Percentiles rank a stretch among this genome's conserved stretches.
Evolutionary conservation across 2,329 filamentous ascomycete genomes (phyloP).

Genomic region (Paraphaeosphaeria minitans): DNA sequence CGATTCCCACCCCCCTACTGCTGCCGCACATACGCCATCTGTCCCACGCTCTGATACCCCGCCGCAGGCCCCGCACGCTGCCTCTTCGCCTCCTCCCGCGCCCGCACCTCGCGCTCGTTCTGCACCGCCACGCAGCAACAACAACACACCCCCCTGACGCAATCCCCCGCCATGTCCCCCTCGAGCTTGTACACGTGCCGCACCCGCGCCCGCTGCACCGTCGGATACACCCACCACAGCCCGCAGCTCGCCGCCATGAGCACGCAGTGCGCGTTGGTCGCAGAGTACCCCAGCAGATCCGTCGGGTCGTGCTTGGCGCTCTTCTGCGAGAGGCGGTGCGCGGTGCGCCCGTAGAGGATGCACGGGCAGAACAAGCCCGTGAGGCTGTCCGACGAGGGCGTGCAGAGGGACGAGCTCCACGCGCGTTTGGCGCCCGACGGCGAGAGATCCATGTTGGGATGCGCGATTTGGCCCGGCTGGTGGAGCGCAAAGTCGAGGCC

Average conservation of each 20-base stretch:
- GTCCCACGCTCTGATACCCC: constrained; percentile 34
- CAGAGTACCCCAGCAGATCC: constrained; percentile 45
- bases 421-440: constrained; percentile 19
- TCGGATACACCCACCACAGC: constrained; percentile 46
- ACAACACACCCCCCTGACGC: constrained; percentile 47
- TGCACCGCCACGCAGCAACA: constrained; percentile 50
- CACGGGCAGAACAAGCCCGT: constrained; percentile 52
- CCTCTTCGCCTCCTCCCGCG: constrained; percentile 49
- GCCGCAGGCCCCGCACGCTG: constrained; percentile 47
- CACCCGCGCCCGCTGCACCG: constrained; percentile 47
- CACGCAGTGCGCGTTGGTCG: constrained; percentile 49
- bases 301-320: constrained; percentile 47
- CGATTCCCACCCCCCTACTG: constrained; percentile 16
- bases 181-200: constrained; percentile 51
- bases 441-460: constrained; percentile 47
- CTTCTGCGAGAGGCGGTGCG: constrained; percentile 49
- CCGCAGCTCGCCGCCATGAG: constrained; percentile 46
- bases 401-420: constrained; percentile 44
- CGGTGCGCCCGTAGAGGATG: constrained; percentile 50
- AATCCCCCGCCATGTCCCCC: constrained; percentile 45
- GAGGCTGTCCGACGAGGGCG: constrained; percentile 44
- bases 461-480: constrained; percentile 49
- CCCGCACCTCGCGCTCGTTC: constrained; percentile 53
- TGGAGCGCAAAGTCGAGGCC: constrained; percentile 43
- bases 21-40: constrained; percentile 46